Base-by-base conservation (phyloP, 1,139 yeast genomes). In the Geotrichum klebahnii region DNA sequence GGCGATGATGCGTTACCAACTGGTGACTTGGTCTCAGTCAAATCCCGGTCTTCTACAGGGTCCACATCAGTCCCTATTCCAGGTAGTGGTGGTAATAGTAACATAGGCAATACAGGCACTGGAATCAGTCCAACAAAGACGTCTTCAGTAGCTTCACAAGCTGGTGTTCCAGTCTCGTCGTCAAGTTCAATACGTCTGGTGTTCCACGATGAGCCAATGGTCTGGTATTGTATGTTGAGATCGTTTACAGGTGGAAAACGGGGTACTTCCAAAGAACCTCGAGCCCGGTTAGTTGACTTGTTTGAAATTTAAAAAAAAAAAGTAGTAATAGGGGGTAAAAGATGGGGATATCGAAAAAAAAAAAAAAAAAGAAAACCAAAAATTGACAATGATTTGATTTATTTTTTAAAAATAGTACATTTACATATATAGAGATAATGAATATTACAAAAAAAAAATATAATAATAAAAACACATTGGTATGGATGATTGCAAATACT, bases 211-310 rank as follows among this genome's bases (percentile, higher is more conserved):
- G 50, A 50, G 28, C 53, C 53, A 3, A 19, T 37, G 29, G 39
- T 50, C 10, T 50, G 53, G 53, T 42, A 50, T 32, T 50, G 53
- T 29, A 42, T 50, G 10, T 19, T 50, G 28, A 17, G 50, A 6
- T 36, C 50, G 3, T 44, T 46, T 12, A 46, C 49, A 1, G 49
- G 49, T n/a, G 42, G 42, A 9, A 17, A 22, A 20, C 26, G 28
- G 32, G 16, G 32, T 9, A 24, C 14, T 26, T 38, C 6, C 10
- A 38, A 38, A n/a, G 42, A 38, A 23, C 42, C 42, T 10, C 23
- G 42, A 8, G 32, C 42, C 4, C 42, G 42, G 3, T 14, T 38
- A 33, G 42, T 38, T 38, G 42, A 38, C 22, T 22, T 38, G n/a
- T 38, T 38, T 23, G 33, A 38, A 16, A 26, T 32, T 24, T 38